These are phyloP conservation scores for Stenogyne calaminthoides DNA, from an alignment of 305 asterid species.

Conservation along the genomic window DNA sequence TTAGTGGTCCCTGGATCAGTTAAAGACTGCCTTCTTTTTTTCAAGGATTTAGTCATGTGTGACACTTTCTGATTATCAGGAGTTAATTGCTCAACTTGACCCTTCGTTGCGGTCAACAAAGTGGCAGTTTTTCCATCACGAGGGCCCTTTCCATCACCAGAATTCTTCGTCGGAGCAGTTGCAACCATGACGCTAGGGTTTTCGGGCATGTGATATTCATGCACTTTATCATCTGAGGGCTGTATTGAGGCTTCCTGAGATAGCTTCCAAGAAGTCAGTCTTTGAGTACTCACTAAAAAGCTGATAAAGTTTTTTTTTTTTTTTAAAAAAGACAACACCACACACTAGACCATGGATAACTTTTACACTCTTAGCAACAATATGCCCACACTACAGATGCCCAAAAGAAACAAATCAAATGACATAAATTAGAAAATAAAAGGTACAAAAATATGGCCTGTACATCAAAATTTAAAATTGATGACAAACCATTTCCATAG, in stretches of 20 bases:
- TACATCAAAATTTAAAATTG: background rate
- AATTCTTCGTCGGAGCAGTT: slow-evolving; percentile 34
- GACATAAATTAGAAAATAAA: background rate
- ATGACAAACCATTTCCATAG: background rate
- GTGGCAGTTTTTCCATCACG: slow-evolving; percentile 30
- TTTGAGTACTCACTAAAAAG: slow-evolving; percentile 11
- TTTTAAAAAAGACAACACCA: background rate
- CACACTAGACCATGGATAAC: background rate
- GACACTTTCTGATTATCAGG: slow-evolving; percentile 34
- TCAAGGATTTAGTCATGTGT: slow-evolving; percentile 24
- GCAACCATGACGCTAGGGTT: slow-evolving; percentile 26
- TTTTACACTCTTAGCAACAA: background rate
- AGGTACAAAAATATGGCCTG: background rate
- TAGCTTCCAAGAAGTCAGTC: slow-evolving; percentile 25
- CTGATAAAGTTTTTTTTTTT: background rate
- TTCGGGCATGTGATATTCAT: slow-evolving; percentile 25
- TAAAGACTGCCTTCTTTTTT: slow-evolving; percentile 26
- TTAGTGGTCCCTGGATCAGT: slow-evolving; percentile 26
- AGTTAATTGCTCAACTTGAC: slow-evolving; percentile 34
- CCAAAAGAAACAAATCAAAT: background rate
- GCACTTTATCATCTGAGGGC: slow-evolving; percentile 36
- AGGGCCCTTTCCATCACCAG: slow-evolving; percentile 30
- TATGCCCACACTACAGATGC: background rate
- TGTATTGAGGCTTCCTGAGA: slow-evolving; percentile 49
- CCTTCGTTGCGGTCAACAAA: slow-evolving; percentile 31